Base-by-base conservation (phyloP, 768 basidiomycete species). In the Wakefieldia striispora region DNA sequence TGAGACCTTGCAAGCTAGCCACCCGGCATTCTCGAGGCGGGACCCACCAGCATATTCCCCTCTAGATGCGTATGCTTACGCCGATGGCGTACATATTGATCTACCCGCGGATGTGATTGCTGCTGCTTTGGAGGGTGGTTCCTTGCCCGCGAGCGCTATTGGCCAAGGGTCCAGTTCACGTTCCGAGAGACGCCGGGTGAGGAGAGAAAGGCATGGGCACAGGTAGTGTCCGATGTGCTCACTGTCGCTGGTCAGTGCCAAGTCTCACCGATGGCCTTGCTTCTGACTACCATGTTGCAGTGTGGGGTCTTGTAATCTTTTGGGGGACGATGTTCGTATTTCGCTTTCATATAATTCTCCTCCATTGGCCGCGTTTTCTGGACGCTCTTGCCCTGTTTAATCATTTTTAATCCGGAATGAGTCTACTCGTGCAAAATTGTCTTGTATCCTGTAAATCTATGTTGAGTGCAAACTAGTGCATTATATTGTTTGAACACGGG, bases 21-120 rank as follows among this genome's bases (percentile, higher is more conserved):
- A 56, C 47, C 61, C 68, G 21, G 59, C 72, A 20, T 46, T 81
- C 40, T 71, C 72, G 50, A 75, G 83, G 58, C 77, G 80, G 49
- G 85, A 88, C 53, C 91, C 91, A 19, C 91, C 91, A 21, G 88
- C 87, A 16, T 93, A 93, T 70, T 91, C 90, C 6, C 90, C 91
- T n/a, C 69, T 92, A 61, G 90, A 92, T 62, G 84, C 89, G n/a
- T 88, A 76, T 58, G 78, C 82, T 21, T 91, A 91, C 60, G 75
- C 83, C 44, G 92, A 91, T 36, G 94, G 93, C 26, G 90, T 95
- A n/a, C 89, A 90, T 44, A 84, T 95, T 41, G 91, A 97, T 69
- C 74, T 97, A 29, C 94, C 94, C 21, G 91, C 93, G 29, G 94
- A 97, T 58, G 80, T 95, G 49, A 93, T 97, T 58, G 80, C 90